Evolutionary conservation across 371 early-diverging fungal species (phyloP), one percentile per base, ranked within the genome.

Genomic region (Mortierella sp.): DNA sequence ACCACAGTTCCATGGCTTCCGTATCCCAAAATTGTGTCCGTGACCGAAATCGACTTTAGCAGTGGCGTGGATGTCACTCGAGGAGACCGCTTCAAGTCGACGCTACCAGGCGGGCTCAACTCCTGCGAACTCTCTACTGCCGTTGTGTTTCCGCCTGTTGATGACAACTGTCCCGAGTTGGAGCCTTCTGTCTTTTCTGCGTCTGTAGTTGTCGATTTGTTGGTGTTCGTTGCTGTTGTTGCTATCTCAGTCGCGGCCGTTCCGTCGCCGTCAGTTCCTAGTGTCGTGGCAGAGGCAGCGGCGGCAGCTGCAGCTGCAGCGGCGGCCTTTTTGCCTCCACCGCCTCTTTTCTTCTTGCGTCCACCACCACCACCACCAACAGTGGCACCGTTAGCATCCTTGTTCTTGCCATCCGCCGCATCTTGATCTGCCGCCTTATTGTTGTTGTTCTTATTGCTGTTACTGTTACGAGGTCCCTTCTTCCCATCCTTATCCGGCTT

Each of bases 1-100:
- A 99, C 99, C 24, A 98, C 94, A 0, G 99, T 99, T 19, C 99
- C 99, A 84, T 98, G 98, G 74, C 96, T 96, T 55, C 99, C 99
- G 80, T 98, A 97, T 10, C 98, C 98, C 79, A 94, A 78, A 37
- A 93, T 88, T 0, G 86, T 80, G 28, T 89, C 89, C 5, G 91
- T 80, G 4, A 93, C 90, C 21, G 78, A 79, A 43, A 93, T 83
- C 31, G 88, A 89, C 64, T 81, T 87, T 8, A 87, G 24, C 24
- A 53, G 46, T 5, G 86, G 86, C 37, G 86, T 81, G 8, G 67
- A 69, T 50, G 79, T 44, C 50, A 67, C 73, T 37, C 69, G 55
- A 16, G 57, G 46, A 0, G 74, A 67, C 9, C 64, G 34, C 31
- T 59, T 67, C 67, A 67, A 8, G 21, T 67, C 24, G 24, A 40